These are phyloP conservation scores for Candida oleophila DNA, from an alignment of 805 yeast species.

Conservation along the genomic window DNA sequence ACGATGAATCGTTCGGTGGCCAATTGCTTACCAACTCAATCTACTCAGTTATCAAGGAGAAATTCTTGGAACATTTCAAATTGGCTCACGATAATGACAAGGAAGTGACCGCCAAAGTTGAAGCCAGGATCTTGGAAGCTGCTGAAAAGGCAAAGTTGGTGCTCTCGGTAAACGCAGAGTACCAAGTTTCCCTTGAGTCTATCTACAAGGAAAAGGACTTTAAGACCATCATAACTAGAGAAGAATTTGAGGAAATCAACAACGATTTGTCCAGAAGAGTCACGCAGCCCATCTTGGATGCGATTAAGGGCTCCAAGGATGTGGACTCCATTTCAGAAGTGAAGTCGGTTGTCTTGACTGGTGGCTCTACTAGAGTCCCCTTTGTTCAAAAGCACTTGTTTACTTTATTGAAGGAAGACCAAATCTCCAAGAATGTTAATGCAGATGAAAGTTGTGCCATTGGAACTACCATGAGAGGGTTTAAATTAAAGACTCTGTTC, in stretches of 20 bases:
- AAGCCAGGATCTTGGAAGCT: slow-evolving; percentile 70
- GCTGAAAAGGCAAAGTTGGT: slow-evolving; percentile 88
- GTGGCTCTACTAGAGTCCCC: slow-evolving; percentile 92
- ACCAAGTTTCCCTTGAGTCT: slow-evolving; percentile 73
- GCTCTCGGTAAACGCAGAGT: slow-evolving; percentile 84
- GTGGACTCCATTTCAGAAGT: slow-evolving; percentile 36
- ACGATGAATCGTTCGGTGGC: slow-evolving; percentile 72
- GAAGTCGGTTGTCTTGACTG: slow-evolving; percentile 73
- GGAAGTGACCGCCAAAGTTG: slow-evolving; percentile 54
- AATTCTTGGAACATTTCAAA: slow-evolving; percentile 47
- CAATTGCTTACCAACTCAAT: slow-evolving; percentile 65
- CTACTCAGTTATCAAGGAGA: slow-evolving; percentile 56
- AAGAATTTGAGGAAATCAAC: slow-evolving; percentile 69
- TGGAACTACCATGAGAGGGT: slow-evolving; percentile 86
- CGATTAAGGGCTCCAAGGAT: slow-evolving; percentile 27
- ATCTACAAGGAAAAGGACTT: slow-evolving; percentile 74
- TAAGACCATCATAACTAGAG: slow-evolving; percentile 62
- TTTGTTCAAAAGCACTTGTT: slow-evolving; percentile 66
- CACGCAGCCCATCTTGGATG: slow-evolving; percentile 52
- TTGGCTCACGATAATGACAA: slow-evolving; percentile 32
- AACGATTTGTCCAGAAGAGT: slow-evolving; percentile 47
- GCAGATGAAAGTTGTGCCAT: slow-evolving; percentile 94
- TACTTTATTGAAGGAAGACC: slow-evolving; percentile 56
- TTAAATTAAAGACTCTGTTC: slow-evolving; percentile 60
- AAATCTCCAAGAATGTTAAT: slow-evolving; percentile 78